Conservation (phyloP, 2,329 filamentous ascomycete species). For the Venturia nashicola region DNA sequence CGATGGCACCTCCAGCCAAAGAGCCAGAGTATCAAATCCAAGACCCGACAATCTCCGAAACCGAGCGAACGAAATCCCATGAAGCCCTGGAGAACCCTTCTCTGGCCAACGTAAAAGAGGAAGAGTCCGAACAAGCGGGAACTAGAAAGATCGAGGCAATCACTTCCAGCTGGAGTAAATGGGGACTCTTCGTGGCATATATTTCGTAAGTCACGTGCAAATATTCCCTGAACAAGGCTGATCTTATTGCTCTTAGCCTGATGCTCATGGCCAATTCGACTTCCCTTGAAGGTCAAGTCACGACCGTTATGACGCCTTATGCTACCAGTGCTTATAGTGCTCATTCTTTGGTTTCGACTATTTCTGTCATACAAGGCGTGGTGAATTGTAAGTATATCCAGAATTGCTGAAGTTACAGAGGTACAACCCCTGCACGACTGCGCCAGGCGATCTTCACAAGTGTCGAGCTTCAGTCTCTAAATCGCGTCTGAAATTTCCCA, state of each 20-base stretch:
- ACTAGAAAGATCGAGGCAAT: conserved; percentile 37
- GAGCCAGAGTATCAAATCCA: neutral
- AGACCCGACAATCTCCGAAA: neutral
- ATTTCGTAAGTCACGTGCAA: conserved; percentile 18
- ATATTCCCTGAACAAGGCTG: conserved; percentile 1
- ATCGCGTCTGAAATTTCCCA: too few species aligned
- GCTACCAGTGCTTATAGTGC: conserved; percentile 53
- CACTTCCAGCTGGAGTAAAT: conserved; percentile 35
- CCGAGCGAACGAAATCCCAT: neutral
- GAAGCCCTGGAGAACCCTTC: neutral
- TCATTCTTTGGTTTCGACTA: conserved; percentile 54
- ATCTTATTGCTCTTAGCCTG: conserved; percentile 21
- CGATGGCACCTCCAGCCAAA: neutral
- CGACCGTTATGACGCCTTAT: conserved; percentile 47
- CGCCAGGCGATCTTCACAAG: too few species aligned
- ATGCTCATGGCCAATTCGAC: conserved; percentile 50
- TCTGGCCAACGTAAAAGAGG: neutral
- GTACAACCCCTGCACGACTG: too few species aligned
- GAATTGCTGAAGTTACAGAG: too few species aligned
- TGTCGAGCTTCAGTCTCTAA: neutral
- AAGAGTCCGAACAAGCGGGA: conserved; percentile 20
- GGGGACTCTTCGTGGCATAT: conserved; percentile 35
- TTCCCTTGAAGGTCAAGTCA: conserved; percentile 54
- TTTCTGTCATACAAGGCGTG: conserved; percentile 51
- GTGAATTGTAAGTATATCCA: conserved; percentile 39